Percentiles rank a stretch among this genome's conserved stretches.
Evolutionary conservation across 495 filamentous ascomycete species (phyloP).

Genomic region (Stereocaulon alpinum): DNA sequence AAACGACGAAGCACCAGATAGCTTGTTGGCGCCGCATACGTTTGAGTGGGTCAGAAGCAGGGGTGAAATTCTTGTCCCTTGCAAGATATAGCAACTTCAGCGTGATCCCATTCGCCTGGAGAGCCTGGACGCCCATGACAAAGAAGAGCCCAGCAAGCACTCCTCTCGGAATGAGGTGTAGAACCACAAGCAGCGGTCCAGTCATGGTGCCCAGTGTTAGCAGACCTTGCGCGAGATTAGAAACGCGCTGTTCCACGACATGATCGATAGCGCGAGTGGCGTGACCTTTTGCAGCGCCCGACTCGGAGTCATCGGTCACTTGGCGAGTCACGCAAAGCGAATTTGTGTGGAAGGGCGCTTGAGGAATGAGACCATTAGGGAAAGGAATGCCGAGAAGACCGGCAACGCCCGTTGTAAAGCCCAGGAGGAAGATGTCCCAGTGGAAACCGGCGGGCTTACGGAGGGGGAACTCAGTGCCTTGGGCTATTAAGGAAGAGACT

Average conservation of each 20-base stretch:
- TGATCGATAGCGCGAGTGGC: conserved; percentile 51
- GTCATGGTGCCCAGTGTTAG: conserved; percentile 81
- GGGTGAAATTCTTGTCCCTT: conserved; percentile 55
- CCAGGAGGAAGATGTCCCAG: conserved; percentile 91
- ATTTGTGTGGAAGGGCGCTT: conserved; percentile 88
- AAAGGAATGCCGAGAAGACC: conserved; percentile 82
- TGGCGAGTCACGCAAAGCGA: conserved; percentile 65
- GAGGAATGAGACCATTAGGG: conserved; percentile 85
- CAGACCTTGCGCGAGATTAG: conserved; percentile 76
- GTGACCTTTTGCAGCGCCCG: conserved; percentile 50
- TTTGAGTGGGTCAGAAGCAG: conserved; percentile 55
- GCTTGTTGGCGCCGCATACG: conserved; percentile 47
- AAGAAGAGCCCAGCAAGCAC: conserved; percentile 90
- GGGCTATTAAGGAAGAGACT: conserved; percentile 78
- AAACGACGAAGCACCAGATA: conserved; percentile 64
- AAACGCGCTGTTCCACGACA: conserved; percentile 85
- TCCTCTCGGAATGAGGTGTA: conserved; percentile 78
- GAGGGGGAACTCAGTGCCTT: conserved; percentile 86
- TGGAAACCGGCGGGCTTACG: conserved; percentile 90
- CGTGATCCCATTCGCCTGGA: conserved; percentile 73
- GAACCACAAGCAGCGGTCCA: conserved; percentile 68
- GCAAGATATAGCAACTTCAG: conserved; percentile 67
- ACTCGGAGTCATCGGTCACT: conserved; percentile 44
- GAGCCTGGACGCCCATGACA: conserved; percentile 72
- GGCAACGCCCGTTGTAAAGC: conserved; percentile 73